Conservation (phyloP, 2,329 filamentous ascomycete genomes). For the Capronia americana region DNA sequence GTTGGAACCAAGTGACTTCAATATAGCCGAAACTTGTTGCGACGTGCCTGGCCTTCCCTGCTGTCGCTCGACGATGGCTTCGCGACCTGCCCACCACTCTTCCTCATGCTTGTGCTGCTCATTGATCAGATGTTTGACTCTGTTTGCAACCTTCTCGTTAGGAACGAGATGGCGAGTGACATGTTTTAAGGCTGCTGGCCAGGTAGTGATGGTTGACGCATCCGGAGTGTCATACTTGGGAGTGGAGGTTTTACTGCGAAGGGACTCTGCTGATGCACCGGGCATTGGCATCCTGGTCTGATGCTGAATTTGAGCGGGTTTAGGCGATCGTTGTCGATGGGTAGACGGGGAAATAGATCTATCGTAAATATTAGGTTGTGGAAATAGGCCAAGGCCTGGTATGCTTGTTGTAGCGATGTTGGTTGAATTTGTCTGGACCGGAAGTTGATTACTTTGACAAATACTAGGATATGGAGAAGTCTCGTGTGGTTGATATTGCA, state of each 20-base stretch:
- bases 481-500: background rate
- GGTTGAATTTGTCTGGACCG: background rate
- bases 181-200: slow-evolving; percentile 58
- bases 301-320: background rate
- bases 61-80: slow-evolving; percentile 60
- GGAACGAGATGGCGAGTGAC: slow-evolving; percentile 57
- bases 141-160: slow-evolving; percentile 53
- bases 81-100: slow-evolving; percentile 64
- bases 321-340: slow-evolving; percentile 16
- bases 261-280: background rate
- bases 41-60: slow-evolving; percentile 59
- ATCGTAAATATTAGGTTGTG: slow-evolving; percentile 13
- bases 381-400: slow-evolving; percentile 29
- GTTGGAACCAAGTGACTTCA: slow-evolving; percentile 47
- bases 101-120: slow-evolving; percentile 68
- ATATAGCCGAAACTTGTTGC: slow-evolving; percentile 60
- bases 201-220: slow-evolving; percentile 58
- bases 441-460: background rate
- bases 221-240: slow-evolving; percentile 42
- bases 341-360: slow-evolving; percentile 25
- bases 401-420: background rate
- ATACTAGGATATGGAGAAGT: background rate
- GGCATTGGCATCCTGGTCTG: background rate
- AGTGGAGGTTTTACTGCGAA: slow-evolving; percentile 27
- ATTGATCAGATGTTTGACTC: slow-evolving; percentile 64